Conservation (phyloP, 176 grass and related monocot species). For the maize (Zea mays) region DNA sequence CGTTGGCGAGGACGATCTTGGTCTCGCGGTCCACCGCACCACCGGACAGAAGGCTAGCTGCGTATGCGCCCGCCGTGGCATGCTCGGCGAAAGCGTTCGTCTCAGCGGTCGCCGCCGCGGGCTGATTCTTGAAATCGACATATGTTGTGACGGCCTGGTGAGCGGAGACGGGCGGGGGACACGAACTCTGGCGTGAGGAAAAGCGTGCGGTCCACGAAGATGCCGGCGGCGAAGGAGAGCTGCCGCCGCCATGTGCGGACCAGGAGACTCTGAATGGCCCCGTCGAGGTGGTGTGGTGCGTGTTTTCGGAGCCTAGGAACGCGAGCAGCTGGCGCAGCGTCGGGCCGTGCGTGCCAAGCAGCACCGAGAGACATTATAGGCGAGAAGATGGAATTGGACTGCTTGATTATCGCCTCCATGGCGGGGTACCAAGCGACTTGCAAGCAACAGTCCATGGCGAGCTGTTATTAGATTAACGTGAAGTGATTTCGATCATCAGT, state of each 20-base stretch:
- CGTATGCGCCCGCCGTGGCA: not conserved
- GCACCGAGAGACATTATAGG: not conserved
- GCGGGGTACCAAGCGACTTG: constrained; percentile 21
- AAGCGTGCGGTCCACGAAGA: constrained; percentile 31
- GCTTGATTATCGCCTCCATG: constrained; percentile 12
- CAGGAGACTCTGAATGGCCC: not conserved
- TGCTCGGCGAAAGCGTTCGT: constrained; percentile 7
- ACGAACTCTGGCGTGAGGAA: constrained; percentile 15
- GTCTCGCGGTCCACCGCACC: not conserved
- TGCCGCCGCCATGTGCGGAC: constrained; percentile 11
- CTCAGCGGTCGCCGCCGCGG: not conserved
- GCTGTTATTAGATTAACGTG: not conserved
- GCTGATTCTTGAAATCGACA: constrained; percentile 17
- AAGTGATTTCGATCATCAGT: not conserved
- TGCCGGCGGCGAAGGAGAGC: constrained; percentile 26
- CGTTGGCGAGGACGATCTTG: constrained; percentile 29
- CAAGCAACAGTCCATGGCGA: constrained; percentile 21
- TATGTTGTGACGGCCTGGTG: not conserved
- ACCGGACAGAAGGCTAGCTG: not conserved
- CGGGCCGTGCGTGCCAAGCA: constrained; percentile 15
- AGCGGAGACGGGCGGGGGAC: not conserved
- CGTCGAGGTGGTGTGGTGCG: constrained; percentile 5
- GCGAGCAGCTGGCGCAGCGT: constrained; percentile 22
- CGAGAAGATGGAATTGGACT: constrained; percentile 48
- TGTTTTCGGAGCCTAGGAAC: not conserved